phyloP scores from a whole-genome alignment of 495 filamentous ascomycete genomes.

The Xylaria bambusicola region DNA sequence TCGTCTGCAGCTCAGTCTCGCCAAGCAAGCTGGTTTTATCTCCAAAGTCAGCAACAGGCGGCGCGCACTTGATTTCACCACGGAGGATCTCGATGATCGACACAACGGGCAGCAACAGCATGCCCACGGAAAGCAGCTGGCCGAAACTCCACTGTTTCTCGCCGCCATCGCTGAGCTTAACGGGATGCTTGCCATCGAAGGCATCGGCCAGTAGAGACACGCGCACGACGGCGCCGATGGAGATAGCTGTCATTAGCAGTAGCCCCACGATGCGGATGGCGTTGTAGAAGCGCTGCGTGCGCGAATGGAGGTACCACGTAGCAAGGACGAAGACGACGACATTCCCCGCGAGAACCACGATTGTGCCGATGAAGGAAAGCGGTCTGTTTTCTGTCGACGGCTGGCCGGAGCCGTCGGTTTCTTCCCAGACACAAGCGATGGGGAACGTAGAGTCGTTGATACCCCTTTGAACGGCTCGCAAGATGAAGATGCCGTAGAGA shows the following conservation, averaged over 20 bases:
- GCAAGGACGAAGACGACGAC: conserved; percentile 51
- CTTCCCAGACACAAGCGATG: conserved; percentile 55
- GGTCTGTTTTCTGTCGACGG: conserved; percentile 30
- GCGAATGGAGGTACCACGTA: conserved; percentile 58
- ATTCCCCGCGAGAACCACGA: conserved; percentile 53
- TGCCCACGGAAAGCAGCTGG: conserved; percentile 54
- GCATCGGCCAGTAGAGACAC: conserved; percentile 54
- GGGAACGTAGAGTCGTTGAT: conserved; percentile 50
- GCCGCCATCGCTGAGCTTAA: conserved; percentile 44
- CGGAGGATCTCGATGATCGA: conserved; percentile 56
- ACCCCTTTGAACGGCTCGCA: conserved; percentile 48
- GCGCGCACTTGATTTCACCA: conserved; percentile 51
- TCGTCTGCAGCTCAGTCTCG: conserved; percentile 22
- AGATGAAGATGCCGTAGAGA: conserved; percentile 52
- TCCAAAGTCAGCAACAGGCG: conserved; percentile 33
- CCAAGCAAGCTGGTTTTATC: conserved; percentile 24
- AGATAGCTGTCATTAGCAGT: conserved; percentile 49
- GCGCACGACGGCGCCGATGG: conserved; percentile 51
- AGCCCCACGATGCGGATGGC: conserved; percentile 48
- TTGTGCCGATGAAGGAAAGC: conserved; percentile 52
- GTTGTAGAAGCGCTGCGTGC: conserved; percentile 47
- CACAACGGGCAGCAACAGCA: conserved; percentile 56
- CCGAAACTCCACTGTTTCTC: conserved; percentile 62
- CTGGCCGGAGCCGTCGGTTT: conserved; percentile 18
- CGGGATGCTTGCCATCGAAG: conserved; percentile 44